These are phyloP conservation scores for Suhomyces prunicola DNA, from an alignment of 805 yeast species.

Conservation along the genomic window DNA sequence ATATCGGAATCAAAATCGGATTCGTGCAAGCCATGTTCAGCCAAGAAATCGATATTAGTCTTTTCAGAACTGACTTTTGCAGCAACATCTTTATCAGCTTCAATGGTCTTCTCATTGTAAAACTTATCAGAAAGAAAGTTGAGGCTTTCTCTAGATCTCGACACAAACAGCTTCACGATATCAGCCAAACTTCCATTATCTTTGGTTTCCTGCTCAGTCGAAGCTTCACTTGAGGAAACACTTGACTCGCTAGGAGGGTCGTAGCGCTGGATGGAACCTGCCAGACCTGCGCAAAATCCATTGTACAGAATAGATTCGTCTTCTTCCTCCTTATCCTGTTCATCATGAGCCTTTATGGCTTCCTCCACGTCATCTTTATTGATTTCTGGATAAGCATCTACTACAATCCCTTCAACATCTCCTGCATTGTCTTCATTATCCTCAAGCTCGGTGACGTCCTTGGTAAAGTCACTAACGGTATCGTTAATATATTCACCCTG, in stretches of 20 bases:
- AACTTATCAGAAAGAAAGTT: constrained; percentile 7
- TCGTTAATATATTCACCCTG: constrained; percentile 6
- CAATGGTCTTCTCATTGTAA: background rate
- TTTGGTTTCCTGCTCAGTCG: background rate
- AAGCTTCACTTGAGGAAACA: background rate
- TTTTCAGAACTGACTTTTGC: background rate
- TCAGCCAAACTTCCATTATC: background rate
- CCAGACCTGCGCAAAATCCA: constrained; percentile 5
- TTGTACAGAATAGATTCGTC: background rate
- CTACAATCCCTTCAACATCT: background rate
- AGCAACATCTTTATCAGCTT: background rate
- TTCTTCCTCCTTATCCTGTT: background rate
- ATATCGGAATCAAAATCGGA: constrained; percentile 5
- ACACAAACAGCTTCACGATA: background rate
- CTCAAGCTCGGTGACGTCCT: background rate
- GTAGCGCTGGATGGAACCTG: constrained; percentile 4
- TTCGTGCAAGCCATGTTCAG: constrained; percentile 1
- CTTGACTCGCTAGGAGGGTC: constrained; percentile 2
- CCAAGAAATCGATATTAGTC: background rate
- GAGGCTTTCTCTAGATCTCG: constrained; percentile 7
- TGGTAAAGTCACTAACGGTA: constrained; percentile 3
- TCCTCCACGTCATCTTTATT: background rate
- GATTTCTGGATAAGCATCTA: constrained; percentile 4
- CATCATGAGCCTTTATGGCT: background rate
- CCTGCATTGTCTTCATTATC: constrained; percentile 5